Base-by-base conservation (phyloP, 495 filamentous ascomycete genomes). In the Glonium stellatum region DNA sequence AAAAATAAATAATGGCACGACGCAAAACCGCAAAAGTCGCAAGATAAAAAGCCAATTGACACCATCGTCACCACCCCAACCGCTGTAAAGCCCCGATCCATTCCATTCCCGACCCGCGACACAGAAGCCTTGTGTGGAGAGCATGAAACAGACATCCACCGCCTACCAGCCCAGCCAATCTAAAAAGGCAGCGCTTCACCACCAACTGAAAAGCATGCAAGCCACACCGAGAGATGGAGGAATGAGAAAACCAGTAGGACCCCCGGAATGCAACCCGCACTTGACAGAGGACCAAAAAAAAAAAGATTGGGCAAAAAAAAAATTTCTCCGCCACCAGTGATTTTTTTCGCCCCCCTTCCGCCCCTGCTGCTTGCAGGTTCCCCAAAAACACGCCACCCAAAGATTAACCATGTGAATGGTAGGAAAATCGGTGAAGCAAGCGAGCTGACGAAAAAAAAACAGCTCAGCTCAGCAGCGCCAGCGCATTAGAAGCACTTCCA, bases 141-240 rank as follows among this genome's bases (percentile, higher is more conserved):
- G 47, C 15, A 50, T 18, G 23, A 51, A 22, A 51, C 21, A 9
- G 19, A 51, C 6, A 9, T 25, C 48, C 48, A 51, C 48, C 48
- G 23, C n/a, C 48, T 51, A n/a, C 48, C 23, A 31, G 3, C 5
- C n/a, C 6, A 31, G 25, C 48, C 48, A 51, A 51, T 51, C 48
- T 51, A 51, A 51, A 15, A 51, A 27, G 48, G 25, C 19, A 51
- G n/a, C 48, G 48, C 48, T 51, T 8, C 18, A 51, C 48, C 48
- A 51, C 48, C 48, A 51, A 51, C 48, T n/a, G n/a, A n/a, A 31
- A 25, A 27, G 13, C 48, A 51, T 31, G 18, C 25, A 51, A 51
- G 48, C 48, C 48, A 51, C 48, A 48, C 6, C 9, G 18, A 31
- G n/a, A 27, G 13, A 10, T 23, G 18, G 18, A 51, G 21, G 23